Evolutionary conservation across 2,329 filamentous ascomycete species (phyloP).

Genomic region (Nannizziopsis barbatae): DNA sequence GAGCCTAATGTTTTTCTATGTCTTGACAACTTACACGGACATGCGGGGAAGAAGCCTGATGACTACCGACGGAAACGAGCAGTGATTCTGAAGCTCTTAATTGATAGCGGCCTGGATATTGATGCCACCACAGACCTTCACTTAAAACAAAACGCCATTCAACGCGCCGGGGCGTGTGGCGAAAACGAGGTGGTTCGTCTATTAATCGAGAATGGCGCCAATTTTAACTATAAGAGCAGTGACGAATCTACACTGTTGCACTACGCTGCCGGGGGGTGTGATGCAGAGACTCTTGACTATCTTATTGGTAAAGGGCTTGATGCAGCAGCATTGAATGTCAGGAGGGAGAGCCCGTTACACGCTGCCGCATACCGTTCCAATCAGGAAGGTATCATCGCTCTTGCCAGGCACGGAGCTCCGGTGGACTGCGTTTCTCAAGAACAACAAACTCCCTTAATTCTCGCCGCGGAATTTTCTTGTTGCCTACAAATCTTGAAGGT

Average conservation of each 20-base stretch:
- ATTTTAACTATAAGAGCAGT: conserved; percentile 1
- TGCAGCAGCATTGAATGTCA: neutral
- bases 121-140: neutral
- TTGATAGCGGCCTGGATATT: conserved; percentile 6
- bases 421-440: neutral
- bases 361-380: neutral
- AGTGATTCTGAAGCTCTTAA: conserved; percentile 4
- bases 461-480: neutral
- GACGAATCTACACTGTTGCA: neutral
- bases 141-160: neutral
- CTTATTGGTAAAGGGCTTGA: conserved; percentile 1
- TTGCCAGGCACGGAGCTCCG: conserved; percentile 4
- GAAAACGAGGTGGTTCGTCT: conserved; percentile 2
- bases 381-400: neutral
- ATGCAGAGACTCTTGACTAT: neutral
- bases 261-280: neutral
- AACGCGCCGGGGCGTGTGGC: neutral
- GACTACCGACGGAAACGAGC: neutral
- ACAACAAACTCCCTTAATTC: neutral
- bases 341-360: conserved; percentile 1
- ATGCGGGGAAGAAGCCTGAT: neutral
- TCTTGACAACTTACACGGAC: neutral
- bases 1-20: neutral
- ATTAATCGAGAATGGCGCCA: conserved; percentile 6
- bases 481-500: neutral